Conservation (phyloP, 2,329 filamentous ascomycete genomes). For the Colletotrichum sp. region DNA sequence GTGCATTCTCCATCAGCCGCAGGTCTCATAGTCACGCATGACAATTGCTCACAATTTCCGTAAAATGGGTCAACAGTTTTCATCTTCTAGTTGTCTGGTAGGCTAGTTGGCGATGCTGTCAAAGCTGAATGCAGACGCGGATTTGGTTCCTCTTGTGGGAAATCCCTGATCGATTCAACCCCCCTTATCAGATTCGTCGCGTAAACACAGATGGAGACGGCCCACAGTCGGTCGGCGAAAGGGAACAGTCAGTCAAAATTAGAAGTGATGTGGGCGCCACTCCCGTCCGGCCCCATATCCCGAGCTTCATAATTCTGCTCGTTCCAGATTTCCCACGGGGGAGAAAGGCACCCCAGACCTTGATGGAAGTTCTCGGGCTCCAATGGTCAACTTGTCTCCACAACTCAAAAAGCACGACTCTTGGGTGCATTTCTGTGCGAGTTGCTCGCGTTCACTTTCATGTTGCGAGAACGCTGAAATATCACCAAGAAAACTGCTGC, state of each 20-base stretch:
- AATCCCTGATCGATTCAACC: background rate
- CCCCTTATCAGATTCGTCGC: background rate
- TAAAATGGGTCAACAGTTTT: background rate
- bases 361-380: background rate
- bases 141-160: background rate
- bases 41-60: background rate
- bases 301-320: background rate
- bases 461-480: background rate
- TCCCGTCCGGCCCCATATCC: constrained; percentile 13
- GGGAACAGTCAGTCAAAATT: background rate
- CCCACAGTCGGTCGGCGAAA: background rate
- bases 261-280: background rate
- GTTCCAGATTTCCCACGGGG: background rate
- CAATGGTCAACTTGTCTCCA: background rate
- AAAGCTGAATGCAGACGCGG: background rate
- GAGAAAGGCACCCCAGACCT: background rate
- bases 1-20: background rate
- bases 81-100: background rate
- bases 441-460: background rate
- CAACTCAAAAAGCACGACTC: background rate
- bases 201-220: background rate
- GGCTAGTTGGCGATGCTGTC: background rate
- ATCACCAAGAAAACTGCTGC: background rate
- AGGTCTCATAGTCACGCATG: background rate
- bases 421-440: background rate